These are phyloP conservation scores for Saturnispora bothae DNA, from an alignment of 805 yeast genomes.

Conservation along the genomic window DNA sequence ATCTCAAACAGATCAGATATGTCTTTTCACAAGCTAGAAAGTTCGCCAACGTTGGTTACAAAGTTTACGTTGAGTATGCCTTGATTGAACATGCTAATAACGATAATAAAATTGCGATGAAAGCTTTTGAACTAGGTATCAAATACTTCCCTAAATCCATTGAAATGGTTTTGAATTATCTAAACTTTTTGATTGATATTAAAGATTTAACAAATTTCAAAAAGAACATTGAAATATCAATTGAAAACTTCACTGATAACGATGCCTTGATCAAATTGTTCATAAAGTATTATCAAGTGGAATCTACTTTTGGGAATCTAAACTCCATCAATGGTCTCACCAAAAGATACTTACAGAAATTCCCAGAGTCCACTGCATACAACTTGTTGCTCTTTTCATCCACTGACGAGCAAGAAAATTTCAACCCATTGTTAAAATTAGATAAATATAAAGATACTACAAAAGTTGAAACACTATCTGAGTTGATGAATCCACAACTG, in stretches of 20 bases:
- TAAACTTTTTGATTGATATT: slow-evolving; percentile 57
- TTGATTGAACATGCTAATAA: slow-evolving; percentile 64
- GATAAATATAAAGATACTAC: slow-evolving; percentile 19
- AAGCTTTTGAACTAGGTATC: slow-evolving; percentile 72
- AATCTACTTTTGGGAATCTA: slow-evolving; percentile 59
- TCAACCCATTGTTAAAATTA: slow-evolving; percentile 28
- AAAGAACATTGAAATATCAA: slow-evolving; percentile 70
- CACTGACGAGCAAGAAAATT: slow-evolving; percentile 15
- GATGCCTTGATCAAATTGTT: slow-evolving; percentile 37
- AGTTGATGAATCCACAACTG: background rate
- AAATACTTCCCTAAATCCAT: slow-evolving; percentile 42
- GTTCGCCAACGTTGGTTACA: slow-evolving; percentile 52
- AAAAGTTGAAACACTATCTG: background rate
- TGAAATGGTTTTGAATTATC: slow-evolving; percentile 54
- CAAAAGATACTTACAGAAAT: slow-evolving; percentile 50
- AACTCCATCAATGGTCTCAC: slow-evolving; percentile 58
- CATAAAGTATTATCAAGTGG: slow-evolving; percentile 54
- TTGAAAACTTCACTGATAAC: slow-evolving; percentile 35
- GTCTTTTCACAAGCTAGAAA: slow-evolving; percentile 64
- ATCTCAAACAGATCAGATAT: slow-evolving; percentile 49
- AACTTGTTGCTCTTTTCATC: slow-evolving; percentile 16
- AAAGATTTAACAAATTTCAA: slow-evolving; percentile 66
- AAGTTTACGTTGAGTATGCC: slow-evolving; percentile 75
- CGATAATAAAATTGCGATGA: slow-evolving; percentile 57
- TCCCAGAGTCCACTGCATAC: slow-evolving; percentile 45